Conservation (phyloP, 164 flowering plant genomes). For the Vitis rotundifolia region DNA sequence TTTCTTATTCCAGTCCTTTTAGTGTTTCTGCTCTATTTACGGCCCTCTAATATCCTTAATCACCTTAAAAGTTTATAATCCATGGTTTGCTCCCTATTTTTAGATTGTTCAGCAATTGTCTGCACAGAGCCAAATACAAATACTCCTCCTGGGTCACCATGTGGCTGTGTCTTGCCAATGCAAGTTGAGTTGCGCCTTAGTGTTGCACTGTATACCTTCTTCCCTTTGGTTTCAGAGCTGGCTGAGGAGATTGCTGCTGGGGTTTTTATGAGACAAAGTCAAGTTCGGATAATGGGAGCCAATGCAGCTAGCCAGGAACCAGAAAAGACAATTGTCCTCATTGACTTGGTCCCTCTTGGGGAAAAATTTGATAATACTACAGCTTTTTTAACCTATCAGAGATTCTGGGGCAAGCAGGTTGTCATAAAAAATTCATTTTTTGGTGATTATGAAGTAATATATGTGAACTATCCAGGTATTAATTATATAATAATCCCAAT, state of each 20-base stretch:
- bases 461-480: conserved; percentile 73
- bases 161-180: conserved; percentile 77
- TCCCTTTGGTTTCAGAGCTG: conserved; percentile 78
- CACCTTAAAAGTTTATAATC: background rate
- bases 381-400: conserved; percentile 52
- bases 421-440: conserved; percentile 44
- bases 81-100: conserved; percentile 17
- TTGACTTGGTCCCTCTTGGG: conserved; percentile 72
- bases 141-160: conserved; percentile 79
- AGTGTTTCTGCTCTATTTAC: background rate
- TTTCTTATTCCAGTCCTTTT: background rate
- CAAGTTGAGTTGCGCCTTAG: conserved; percentile 68
- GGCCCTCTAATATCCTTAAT: background rate
- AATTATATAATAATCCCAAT: background rate
- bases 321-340: conserved; percentile 60
- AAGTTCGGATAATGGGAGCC: conserved; percentile 77
- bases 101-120: conserved; percentile 57
- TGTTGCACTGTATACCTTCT: conserved; percentile 72
- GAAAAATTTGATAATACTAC: conserved; percentile 61
- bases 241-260: conserved; percentile 72
- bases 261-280: conserved; percentile 71
- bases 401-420: conserved; percentile 67
- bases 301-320: conserved; percentile 64
- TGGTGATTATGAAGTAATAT: conserved; percentile 71
- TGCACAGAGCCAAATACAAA: conserved; percentile 72